phyloP scores from a whole-genome alignment of 192 early-diverging fungal species.

The Coemansia sp. region DNA sequence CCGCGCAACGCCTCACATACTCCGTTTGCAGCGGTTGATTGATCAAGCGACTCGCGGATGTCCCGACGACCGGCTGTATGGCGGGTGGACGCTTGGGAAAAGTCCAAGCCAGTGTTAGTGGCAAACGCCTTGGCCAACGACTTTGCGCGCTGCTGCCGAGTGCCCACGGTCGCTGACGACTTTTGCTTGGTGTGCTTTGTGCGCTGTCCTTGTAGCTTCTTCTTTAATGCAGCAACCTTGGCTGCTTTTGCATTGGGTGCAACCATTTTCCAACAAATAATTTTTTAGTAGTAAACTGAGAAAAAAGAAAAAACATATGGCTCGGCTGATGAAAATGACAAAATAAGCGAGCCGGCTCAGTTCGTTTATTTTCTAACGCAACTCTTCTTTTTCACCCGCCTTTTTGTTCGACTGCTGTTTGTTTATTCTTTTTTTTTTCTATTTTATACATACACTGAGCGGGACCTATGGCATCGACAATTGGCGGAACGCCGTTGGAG shows the following conservation, averaged over 20 bases:
- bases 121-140: constrained; percentile 12
- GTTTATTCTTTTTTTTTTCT: constrained; percentile 6
- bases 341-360: not conserved
- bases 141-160: constrained; percentile 15
- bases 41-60: constrained; percentile 32
- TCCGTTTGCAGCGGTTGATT: not conserved
- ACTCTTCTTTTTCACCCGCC: not conserved
- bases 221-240: constrained; percentile 14
- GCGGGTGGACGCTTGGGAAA: constrained; percentile 22
- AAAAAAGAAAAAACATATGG: constrained; percentile 8
- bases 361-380: not conserved
- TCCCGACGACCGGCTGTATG: constrained; percentile 37
- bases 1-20: constrained; percentile 37
- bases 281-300: not conserved
- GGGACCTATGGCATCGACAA: constrained; percentile 9
- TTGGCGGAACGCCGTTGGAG: constrained; percentile 11
- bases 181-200: constrained; percentile 2
- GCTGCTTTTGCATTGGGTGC: constrained; percentile 4
- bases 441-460: not conserved
- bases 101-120: not conserved
- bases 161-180: not conserved
- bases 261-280: not conserved
- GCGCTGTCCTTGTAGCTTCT: constrained; percentile 5
- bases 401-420: constrained; percentile 1
- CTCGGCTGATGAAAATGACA: not conserved